Percentiles rank a stretch among this genome's conserved stretches.
These are phyloP conservation scores for Rhodocollybia butyracea DNA, from an alignment of 768 basidiomycete genomes.

Conservation along the genomic window DNA sequence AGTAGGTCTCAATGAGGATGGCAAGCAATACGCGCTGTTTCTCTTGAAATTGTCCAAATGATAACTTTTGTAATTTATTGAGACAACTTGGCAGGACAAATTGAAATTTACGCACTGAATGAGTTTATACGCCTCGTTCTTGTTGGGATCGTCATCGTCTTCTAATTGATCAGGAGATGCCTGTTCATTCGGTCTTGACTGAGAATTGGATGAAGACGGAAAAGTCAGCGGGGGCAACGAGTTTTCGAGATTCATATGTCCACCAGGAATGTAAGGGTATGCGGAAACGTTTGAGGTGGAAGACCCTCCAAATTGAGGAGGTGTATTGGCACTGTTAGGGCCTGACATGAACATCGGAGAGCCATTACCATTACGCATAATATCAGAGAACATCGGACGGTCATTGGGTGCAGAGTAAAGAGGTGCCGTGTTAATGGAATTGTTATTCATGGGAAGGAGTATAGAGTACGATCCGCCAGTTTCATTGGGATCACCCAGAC, in stretches of 20 bases:
- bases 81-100: constrained; percentile 4
- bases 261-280: constrained; percentile 54
- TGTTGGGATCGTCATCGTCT: constrained; percentile 68
- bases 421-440: constrained; percentile 26
- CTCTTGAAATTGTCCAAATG: constrained; percentile 88
- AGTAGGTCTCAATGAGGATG: constrained; percentile 83
- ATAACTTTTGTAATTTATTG: constrained; percentile 47
- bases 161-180: constrained; percentile 45
- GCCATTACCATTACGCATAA: constrained; percentile 48
- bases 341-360: constrained; percentile 65
- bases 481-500: constrained; percentile 37
- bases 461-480: constrained; percentile 50
- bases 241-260: constrained; percentile 57
- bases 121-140: constrained; percentile 76
- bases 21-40: constrained; percentile 84
- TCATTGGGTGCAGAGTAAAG: constrained; percentile 46
- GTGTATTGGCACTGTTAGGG: constrained; percentile 34
- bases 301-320: constrained; percentile 37
- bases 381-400: constrained; percentile 52
- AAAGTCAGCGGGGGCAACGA: constrained; percentile 50
- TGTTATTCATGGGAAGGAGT: constrained; percentile 50
- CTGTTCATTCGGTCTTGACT: constrained; percentile 19
- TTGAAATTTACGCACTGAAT: constrained; percentile 53
- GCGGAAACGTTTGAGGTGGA: constrained; percentile 34
- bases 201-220: constrained; percentile 28